Evolutionary conservation across 2,329 filamentous ascomycete genomes (phyloP), one percentile per base, ranked within the genome.

Genomic region (Alternaria brassicae): DNA sequence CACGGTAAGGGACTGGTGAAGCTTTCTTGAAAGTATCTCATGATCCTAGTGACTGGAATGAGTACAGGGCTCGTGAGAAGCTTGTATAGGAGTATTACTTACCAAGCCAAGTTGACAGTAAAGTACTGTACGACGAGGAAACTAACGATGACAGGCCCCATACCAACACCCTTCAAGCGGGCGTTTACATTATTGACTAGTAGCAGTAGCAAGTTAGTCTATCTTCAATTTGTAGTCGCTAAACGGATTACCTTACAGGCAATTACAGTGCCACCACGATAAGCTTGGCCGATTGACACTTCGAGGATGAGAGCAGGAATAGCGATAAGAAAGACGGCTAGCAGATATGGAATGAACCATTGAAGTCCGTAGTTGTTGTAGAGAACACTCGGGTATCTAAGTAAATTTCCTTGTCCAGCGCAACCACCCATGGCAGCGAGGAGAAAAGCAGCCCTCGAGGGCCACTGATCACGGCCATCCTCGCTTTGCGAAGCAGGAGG

Each of bases 301-400:
- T 87, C 85, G 21, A 86, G 80, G 12, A 86, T 80, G 36, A 87
- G 78, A 0, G 82, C 80, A 0, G 85, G 85, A 42, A 87, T 86
- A 36, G 84, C 84, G 56, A 87, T 80, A 10, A 86, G 72, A 57
- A 85, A 83, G 15, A 87, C 79, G 6, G 83, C 82, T 56, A 86
- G 74, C 4, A 86, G 69, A 61, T 87, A 87, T 0, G 85, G 85
- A 17, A 87, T 82, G 70, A 86, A 87, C 85, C 85, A 87, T 66
- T 87, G 85, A 6, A 86, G 76, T 3, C 85, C 85, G 56, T 85
- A 80, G 69, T 87, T 87, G 75, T 86, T 87, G 80, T 85, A 87
- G 2, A 86, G 81, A 37, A 85, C 82, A 0, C 84, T 86, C 2
- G 85, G 85, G 60, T 86, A 87, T 27, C 85, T 80, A 19, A 87